phyloP scores from a whole-genome alignment of 1,139 yeast genomes.

The Meyerozyma carpophila region DNA sequence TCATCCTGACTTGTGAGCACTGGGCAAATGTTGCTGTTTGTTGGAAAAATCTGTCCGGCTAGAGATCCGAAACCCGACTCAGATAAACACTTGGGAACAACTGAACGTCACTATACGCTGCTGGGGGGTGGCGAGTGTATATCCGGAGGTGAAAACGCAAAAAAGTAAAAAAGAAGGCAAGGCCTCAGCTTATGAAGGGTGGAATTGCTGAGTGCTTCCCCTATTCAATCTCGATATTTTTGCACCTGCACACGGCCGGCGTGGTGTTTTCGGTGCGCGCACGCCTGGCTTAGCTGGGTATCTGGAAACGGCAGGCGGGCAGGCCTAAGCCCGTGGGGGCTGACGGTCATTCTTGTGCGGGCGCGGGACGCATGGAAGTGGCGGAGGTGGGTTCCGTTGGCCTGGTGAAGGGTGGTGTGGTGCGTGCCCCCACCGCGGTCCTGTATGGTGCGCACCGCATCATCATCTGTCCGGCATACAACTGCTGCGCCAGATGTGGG shows the following conservation, averaged over 20 bases:
- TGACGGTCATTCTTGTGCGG: neutral
- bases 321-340: no score
- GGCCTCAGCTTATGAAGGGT: neutral
- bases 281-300: neutral
- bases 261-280: neutral
- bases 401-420: no score
- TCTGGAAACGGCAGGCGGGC: no score
- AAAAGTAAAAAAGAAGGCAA: neutral
- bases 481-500: neutral
- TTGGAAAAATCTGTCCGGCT: neutral
- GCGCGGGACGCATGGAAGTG: neutral
- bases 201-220: constrained; percentile 1
- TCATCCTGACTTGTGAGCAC: constrained; percentile 22
- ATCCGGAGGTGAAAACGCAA: neutral
- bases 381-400: no score
- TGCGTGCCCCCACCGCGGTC: neutral
- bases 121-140: neutral
- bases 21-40: neutral
- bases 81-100: neutral
- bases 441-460: neutral
- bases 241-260: neutral
- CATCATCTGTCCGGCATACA: neutral
- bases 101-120: neutral
- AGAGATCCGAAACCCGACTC: neutral
- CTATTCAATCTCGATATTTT: neutral